Evolutionary conservation across 345 rosid species (phyloP).

Genomic region (Angophora floribunda): DNA sequence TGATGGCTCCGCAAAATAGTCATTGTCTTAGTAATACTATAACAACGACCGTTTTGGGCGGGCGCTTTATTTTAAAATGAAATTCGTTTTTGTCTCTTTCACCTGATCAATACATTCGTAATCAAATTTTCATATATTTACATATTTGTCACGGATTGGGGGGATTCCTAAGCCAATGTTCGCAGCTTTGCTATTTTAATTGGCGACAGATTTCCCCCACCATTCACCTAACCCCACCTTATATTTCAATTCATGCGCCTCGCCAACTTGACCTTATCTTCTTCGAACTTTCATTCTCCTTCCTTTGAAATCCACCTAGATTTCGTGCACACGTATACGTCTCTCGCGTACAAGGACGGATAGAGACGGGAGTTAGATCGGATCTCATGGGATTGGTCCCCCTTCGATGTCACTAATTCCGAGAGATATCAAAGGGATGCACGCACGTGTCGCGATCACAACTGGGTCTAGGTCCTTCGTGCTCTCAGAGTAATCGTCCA

Average conservation of each 20-base stretch:
- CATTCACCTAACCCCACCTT: not conserved
- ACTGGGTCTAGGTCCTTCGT: not conserved
- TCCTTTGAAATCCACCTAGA: not conserved
- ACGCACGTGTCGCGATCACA: not conserved
- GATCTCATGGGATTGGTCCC: not conserved
- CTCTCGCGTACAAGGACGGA: not conserved
- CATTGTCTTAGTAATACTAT: not conserved
- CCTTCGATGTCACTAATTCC: not conserved
- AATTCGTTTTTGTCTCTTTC: not conserved
- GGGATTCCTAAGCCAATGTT: not conserved
- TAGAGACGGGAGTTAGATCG: not conserved
- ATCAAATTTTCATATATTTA: not conserved
- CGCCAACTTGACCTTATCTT: not conserved
- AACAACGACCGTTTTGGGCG: not conserved
- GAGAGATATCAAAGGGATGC: not conserved
- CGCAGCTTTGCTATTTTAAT: not conserved
- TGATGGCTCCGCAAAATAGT: not conserved
- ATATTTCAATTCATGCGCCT: not conserved
- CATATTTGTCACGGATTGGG: not conserved
- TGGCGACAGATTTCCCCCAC: not conserved
- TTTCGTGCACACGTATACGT: not conserved
- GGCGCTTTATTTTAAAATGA: not conserved
- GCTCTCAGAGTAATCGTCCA: not conserved
- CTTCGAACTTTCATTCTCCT: not conserved
- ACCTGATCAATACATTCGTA: not conserved